Percentiles rank a stretch among this genome's conserved stretches.
phyloP scores from a whole-genome alignment of 2,329 filamentous ascomycete species.

The Torrubiellomyces zombiae region DNA sequence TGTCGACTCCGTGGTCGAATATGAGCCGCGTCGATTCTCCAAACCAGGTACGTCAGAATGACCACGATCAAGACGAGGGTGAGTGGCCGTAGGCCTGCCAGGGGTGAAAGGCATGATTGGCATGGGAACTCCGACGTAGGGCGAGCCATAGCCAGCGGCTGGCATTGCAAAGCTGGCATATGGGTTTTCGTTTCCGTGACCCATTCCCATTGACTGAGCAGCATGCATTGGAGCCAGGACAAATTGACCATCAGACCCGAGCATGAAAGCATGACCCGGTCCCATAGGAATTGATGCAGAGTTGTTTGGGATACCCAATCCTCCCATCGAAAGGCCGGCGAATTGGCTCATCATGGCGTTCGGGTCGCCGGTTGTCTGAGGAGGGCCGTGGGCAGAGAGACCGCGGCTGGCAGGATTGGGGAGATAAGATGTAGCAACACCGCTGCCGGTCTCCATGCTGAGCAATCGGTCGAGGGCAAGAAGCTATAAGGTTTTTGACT shows the following conservation, averaged over 20 bases:
- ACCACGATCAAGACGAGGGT: slow-evolving; percentile 28
- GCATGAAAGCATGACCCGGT: slow-evolving; percentile 19
- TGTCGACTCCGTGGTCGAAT: slow-evolving; percentile 51
- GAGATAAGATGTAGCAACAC: slow-evolving; percentile 15
- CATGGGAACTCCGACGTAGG: slow-evolving; percentile 19
- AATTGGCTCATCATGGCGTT: slow-evolving; percentile 18
- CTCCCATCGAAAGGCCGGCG: slow-evolving; percentile 19
- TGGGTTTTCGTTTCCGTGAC: slow-evolving; percentile 15
- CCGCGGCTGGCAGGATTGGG: slow-evolving; percentile 13
- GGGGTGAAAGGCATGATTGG: slow-evolving; percentile 34
- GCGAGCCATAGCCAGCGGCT: slow-evolving; percentile 17
- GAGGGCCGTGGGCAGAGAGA: slow-evolving; percentile 13
- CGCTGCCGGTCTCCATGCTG: slow-evolving; percentile 19
- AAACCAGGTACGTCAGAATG: slow-evolving; percentile 42
- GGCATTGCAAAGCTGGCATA: slow-evolving; percentile 17
- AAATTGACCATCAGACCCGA: slow-evolving; percentile 22
- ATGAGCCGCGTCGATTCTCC: slow-evolving; percentile 50
- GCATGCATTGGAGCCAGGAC: slow-evolving; percentile 19
- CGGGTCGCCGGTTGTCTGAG: slow-evolving; percentile 14
- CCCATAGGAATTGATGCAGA: slow-evolving; percentile 14
- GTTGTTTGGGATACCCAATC: slow-evolving; percentile 16
- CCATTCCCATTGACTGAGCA: slow-evolving; percentile 18
- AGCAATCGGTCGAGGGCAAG: too few species aligned
- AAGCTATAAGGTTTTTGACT: too few species aligned
- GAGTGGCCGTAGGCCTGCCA: slow-evolving; percentile 26